These are phyloP conservation scores for Trichoderma erinaceum DNA, from an alignment of 495 filamentous ascomycete species.

Conservation along the genomic window DNA sequence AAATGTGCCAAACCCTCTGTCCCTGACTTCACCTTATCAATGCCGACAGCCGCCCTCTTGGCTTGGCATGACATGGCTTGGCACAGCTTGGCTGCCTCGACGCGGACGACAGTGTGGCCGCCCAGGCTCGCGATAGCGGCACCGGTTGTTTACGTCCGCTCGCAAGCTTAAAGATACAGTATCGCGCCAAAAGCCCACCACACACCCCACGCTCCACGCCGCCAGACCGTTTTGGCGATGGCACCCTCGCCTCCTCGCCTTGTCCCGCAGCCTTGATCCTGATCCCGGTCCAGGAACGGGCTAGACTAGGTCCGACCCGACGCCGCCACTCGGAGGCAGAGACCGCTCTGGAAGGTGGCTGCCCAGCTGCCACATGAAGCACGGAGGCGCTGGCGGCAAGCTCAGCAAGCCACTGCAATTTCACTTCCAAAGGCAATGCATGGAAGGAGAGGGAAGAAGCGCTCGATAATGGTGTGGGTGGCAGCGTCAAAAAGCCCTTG, in stretches of 20 bases:
- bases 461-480: background rate
- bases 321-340: background rate
- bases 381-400: background rate
- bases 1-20: background rate
- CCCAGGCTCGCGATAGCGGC: background rate
- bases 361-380: background rate
- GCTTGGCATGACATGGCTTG: background rate
- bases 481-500: constrained; percentile 5
- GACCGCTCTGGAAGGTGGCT: constrained; percentile 12
- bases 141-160: background rate
- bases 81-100: background rate
- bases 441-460: background rate
- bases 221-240: background rate
- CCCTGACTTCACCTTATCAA: background rate
- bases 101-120: background rate
- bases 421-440: background rate
- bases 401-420: background rate
- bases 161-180: background rate
- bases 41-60: background rate
- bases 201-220: background rate
- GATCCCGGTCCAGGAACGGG: background rate
- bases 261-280: background rate
- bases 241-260: background rate
- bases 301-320: background rate
- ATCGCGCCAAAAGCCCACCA: background rate